Percentiles rank a stretch among this genome's conserved stretches.
Conservation (phyloP, 176 grass and related monocot genomes). For the Aegilops umbellulata region DNA sequence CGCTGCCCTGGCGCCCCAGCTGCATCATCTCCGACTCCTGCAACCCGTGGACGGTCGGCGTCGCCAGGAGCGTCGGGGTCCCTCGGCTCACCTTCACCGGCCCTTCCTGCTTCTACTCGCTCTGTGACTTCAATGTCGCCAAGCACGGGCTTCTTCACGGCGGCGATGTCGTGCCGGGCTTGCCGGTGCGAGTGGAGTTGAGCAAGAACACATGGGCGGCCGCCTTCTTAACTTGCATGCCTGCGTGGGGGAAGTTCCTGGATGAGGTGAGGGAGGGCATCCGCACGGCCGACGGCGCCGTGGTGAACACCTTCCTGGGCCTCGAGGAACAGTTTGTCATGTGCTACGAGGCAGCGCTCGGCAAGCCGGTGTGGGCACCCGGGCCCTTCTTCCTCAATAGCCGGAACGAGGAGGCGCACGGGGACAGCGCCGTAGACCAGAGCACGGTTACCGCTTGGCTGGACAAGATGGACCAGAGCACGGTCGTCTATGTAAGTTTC, state of each 20-base stretch:
- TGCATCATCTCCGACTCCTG: constrained; percentile 52
- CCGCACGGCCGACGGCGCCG: constrained; percentile 25
- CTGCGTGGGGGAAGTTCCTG: not conserved
- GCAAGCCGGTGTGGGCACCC: constrained; percentile 49
- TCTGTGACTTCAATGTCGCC: constrained; percentile 15
- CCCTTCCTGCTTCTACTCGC: constrained; percentile 25
- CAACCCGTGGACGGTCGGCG: constrained; percentile 36
- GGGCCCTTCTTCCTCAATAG: constrained; percentile 45
- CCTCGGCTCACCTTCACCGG: constrained; percentile 46
- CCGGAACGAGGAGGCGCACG: not conserved
- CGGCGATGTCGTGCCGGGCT: constrained; percentile 16
- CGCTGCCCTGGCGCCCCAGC: not conserved
- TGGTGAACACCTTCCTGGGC: constrained; percentile 54
- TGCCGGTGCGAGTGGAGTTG: constrained; percentile 41
- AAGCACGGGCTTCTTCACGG: not conserved
- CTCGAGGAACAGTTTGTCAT: constrained; percentile 42
- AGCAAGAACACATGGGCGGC: constrained; percentile 7
- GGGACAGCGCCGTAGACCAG: not conserved
- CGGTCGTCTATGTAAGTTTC: constrained; percentile 55
- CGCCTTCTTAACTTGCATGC: not conserved
- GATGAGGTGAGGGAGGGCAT: not conserved
- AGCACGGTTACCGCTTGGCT: constrained; percentile 40
- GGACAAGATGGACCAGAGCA: constrained; percentile 4
- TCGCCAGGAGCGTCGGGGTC: constrained; percentile 20
- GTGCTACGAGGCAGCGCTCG: constrained; percentile 35